Evolutionary conservation across 1,139 yeast species (phyloP), one percentile per base, ranked within the genome.

Genomic region (Arxiozyma bovina): DNA sequence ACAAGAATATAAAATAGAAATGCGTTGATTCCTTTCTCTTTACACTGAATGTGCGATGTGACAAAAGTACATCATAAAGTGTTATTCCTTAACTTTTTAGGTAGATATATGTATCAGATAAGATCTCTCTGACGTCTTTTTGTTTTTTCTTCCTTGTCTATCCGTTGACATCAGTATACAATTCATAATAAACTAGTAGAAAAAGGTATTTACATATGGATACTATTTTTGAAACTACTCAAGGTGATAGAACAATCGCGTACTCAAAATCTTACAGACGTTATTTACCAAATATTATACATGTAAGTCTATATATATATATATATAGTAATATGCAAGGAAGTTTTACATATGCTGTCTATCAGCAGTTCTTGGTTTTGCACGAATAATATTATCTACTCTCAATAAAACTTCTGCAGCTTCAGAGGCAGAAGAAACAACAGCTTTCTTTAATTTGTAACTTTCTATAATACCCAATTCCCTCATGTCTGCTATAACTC

Each of bases 321-420:
- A 46, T 20, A 30, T 46, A 38, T n/a, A 20, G 25, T 23, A 4
- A 34, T 46, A 17, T 40, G 23, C 30, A 42, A 11, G 17, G 20
- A 9, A 11, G 20, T 47, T 54, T 63, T 61, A 67, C 70, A 65
- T 63, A 46, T 60, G 62, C 50, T 64, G 64, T 76, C 99, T 82
- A 73, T 87, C 93, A 49, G 98, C 96, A 50, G 98, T 91, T 74
- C 99, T 81, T 58, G 99, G 99, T 70, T 89, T 91, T 43, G 99
- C 98, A 65, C 96, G 84, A 61, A 94, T 88, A 61, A 93, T 93
- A 71, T 93, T 91, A 70, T 94, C 99, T 47, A 93, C 99, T 70
- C 99, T 82, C 65, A 93, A 77, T 61, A 93, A 78, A 54, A 94
- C 93, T 74, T 93, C 98, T 6, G 98, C 96, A 45, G 99, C 99